Percentiles rank a stretch among this genome's conserved stretches.
These are phyloP conservation scores for Bryum argenteum DNA, from an alignment of 225 moss, liverwort and hornwort species.

Conservation along the genomic window DNA sequence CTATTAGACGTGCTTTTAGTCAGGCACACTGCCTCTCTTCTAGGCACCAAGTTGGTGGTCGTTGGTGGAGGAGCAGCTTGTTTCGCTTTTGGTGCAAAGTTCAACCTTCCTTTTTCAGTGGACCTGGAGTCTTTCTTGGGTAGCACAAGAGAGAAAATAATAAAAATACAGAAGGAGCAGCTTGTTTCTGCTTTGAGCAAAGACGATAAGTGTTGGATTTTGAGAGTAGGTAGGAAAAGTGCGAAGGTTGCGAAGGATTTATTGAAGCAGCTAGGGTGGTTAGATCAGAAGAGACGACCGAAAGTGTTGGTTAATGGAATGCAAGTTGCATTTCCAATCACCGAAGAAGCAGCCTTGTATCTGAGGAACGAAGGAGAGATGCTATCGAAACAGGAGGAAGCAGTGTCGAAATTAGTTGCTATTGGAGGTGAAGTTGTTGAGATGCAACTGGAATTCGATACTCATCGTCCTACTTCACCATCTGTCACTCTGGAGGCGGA, in stretches of 20 bases:
- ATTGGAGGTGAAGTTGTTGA: slow-evolving; percentile 58
- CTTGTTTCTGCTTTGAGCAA: neutral
- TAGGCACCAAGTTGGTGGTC: slow-evolving; percentile 55
- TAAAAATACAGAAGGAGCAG: neutral
- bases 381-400: slow-evolving; percentile 28
- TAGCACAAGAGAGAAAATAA: too few relatives aligned
- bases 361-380: slow-evolving; percentile 22
- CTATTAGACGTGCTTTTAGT: slow-evolving; percentile 60
- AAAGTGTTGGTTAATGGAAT: slow-evolving; percentile 51
- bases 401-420: slow-evolving; percentile 42
- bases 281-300: slow-evolving; percentile 62
- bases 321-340: slow-evolving; percentile 75
- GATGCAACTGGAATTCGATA: slow-evolving; percentile 49
- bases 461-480: slow-evolving; percentile 56
- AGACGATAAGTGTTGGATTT: slow-evolving; percentile 31
- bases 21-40: slow-evolving; percentile 67
- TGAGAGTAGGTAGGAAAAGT: slow-evolving; percentile 50
- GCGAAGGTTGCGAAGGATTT: slow-evolving; percentile 80
- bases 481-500: slow-evolving; percentile 42
- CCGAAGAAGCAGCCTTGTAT: slow-evolving; percentile 49
- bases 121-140: slow-evolving; percentile 48
- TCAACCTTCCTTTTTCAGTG: slow-evolving; percentile 64
- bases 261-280: slow-evolving; percentile 75
- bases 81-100: slow-evolving; percentile 86
- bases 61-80: slow-evolving; percentile 93